Conservation (phyloP, 2,329 filamentous ascomycete genomes). For the Sarocladium kiliense region DNA sequence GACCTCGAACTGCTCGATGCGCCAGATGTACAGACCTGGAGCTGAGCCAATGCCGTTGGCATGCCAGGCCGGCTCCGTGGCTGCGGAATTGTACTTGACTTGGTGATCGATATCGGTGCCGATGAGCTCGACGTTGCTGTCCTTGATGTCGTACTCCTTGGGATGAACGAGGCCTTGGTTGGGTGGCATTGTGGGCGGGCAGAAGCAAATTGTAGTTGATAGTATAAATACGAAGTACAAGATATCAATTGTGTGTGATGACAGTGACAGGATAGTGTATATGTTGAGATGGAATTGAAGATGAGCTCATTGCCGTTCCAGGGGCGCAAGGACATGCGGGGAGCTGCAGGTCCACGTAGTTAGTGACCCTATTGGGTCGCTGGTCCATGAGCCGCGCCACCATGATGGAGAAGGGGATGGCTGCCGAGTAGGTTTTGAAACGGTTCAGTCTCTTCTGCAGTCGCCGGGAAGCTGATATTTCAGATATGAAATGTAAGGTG, state of each 20-base stretch:
- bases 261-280: too few species aligned
- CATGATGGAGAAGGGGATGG: too few species aligned
- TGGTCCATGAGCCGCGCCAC: neutral
- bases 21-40: slow-evolving; percentile 57
- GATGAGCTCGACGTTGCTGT: slow-evolving; percentile 64
- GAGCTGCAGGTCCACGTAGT: slow-evolving; percentile 1
- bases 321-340: neutral
- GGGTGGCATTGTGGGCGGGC: slow-evolving; percentile 45
- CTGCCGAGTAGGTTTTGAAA: too few species aligned
- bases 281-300: slow-evolving; percentile 1
- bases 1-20: slow-evolving; percentile 63
- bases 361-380: neutral
- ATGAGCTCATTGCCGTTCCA: neutral
- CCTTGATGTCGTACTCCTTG: slow-evolving; percentile 62
- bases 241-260: too few species aligned
- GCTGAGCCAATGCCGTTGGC: slow-evolving; percentile 46
- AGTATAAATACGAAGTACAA: neutral
- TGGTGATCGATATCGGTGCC: slow-evolving; percentile 60
- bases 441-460: too few species aligned
- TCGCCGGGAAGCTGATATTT: too few species aligned
- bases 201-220: neutral
- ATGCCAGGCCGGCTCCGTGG: slow-evolving; percentile 63
- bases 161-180: slow-evolving; percentile 56
- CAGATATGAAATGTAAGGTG: too few species aligned
- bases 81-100: slow-evolving; percentile 62